Percentiles rank a stretch among this genome's conserved stretches.
These are phyloP conservation scores for Corylus heterophylla DNA, from an alignment of 306 rosid species.

Conservation along the genomic window DNA sequence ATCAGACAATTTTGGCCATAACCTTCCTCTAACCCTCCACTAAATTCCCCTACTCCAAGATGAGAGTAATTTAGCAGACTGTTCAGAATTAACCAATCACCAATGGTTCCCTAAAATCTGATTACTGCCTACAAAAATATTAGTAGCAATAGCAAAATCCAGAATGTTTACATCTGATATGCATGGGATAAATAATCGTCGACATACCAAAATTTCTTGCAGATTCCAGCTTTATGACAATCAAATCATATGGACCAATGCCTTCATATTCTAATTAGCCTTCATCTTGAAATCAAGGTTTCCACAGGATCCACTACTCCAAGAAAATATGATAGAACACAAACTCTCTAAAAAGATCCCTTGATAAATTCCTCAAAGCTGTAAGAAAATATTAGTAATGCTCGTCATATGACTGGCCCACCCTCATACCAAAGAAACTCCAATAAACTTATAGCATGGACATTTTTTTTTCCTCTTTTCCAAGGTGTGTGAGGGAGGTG, in stretches of 20 bases:
- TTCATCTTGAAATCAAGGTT: neutral
- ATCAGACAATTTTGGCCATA: neutral
- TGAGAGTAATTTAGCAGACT: neutral
- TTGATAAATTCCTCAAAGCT: neutral
- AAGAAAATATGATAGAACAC: neutral
- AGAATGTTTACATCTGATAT: neutral
- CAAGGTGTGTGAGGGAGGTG: neutral
- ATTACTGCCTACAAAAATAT: neutral
- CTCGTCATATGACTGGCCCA: neutral
- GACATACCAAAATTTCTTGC: neutral
- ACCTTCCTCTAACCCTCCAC: neutral
- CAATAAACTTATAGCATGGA: neutral
- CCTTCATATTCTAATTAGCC: neutral
- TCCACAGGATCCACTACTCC: neutral
- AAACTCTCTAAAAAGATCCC: neutral
- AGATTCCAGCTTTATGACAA: neutral
- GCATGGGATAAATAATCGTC: neutral
- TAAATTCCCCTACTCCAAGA: neutral
- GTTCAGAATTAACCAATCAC: neutral
- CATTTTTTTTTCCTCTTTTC: neutral
- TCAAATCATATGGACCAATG: neutral
- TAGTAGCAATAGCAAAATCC: neutral
- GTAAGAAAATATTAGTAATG: neutral
- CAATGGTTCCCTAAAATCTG: neutral
- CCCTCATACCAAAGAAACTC: neutral